A percentile compares a stretch with the other conserved stretches of the same genome.
Evolutionary conservation across 1,284 basidiomycete species (phyloP).

Genomic region (Trametes sp.): DNA sequence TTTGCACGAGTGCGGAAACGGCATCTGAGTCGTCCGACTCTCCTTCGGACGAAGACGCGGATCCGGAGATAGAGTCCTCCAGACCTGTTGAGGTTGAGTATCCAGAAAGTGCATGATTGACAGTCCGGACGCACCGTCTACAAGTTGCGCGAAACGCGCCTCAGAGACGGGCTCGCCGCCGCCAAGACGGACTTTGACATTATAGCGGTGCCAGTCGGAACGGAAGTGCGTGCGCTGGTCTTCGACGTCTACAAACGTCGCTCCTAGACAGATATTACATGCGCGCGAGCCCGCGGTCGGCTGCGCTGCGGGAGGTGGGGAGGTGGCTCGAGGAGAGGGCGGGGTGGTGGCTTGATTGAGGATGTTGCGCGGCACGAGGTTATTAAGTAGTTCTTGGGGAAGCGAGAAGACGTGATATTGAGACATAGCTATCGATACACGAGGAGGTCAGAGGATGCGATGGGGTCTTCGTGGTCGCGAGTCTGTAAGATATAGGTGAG

Average conservation of each 20-base stretch:
- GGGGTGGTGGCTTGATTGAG: constrained; percentile 46
- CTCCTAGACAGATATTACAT: constrained; percentile 82
- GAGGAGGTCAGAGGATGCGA: not conserved
- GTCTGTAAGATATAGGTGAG: not conserved
- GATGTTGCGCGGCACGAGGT: constrained; percentile 69
- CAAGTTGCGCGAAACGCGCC: constrained; percentile 74
- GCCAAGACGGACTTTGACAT: constrained; percentile 83
- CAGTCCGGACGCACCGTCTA: constrained; percentile 62
- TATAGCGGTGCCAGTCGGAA: constrained; percentile 98
- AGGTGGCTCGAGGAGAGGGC: constrained; percentile 40
- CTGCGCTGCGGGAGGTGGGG: constrained; percentile 39
- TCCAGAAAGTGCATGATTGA: not conserved
- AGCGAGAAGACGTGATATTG: constrained; percentile 46
- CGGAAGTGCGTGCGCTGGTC: constrained; percentile 90
- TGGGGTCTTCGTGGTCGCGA: not conserved
- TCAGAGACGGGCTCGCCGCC: constrained; percentile 72
- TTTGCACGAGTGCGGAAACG: constrained; percentile 72
- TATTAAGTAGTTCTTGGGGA: constrained; percentile 70
- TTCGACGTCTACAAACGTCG: constrained; percentile 76
- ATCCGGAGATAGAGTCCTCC: constrained; percentile 90
- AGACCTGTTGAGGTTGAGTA: constrained; percentile 60
- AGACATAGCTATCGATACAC: constrained; percentile 32
- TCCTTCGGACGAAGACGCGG: constrained; percentile 71
- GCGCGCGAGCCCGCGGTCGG: constrained; percentile 55
- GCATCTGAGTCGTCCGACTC: constrained; percentile 68